A percentile compares a stretch with the other conserved stretches of the same genome.
Evolutionary conservation across 1,284 basidiomycete genomes (phyloP).

Genomic region (Trichosporon inkin): DNA sequence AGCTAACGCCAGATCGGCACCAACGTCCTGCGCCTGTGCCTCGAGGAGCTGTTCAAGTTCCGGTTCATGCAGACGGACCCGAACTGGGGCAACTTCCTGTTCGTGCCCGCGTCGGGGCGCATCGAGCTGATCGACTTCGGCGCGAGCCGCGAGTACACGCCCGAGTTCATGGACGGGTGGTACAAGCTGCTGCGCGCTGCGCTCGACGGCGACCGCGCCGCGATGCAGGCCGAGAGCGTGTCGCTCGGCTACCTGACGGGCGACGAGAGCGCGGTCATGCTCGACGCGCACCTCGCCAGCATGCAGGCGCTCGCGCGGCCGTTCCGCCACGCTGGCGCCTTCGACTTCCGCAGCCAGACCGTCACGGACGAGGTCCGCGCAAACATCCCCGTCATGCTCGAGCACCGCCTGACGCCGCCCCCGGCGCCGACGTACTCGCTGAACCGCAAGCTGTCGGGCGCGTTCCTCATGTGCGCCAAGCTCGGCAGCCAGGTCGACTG

Average conservation of each 20-base stretch:
- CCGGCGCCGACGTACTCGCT: slow-evolving; percentile 91
- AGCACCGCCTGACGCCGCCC: slow-evolving; percentile 83
- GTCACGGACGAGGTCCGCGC: slow-evolving; percentile 52
- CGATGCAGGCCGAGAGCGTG: slow-evolving; percentile 69
- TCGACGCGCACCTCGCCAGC: slow-evolving; percentile 79
- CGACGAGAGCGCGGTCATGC: slow-evolving; percentile 78
- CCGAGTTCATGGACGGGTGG: slow-evolving; percentile 87
- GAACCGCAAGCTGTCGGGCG: slow-evolving; percentile 90
- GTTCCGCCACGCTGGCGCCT: slow-evolving; percentile 39
- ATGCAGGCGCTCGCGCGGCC: slow-evolving; percentile 60
- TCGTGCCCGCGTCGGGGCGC: slow-evolving; percentile 58
- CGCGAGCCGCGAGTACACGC: slow-evolving; percentile 80
- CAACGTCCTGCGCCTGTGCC: slow-evolving; percentile 76
- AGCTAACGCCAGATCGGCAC: slow-evolving; percentile 65
- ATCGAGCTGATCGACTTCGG: slow-evolving; percentile 95
- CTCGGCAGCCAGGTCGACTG: slow-evolving; percentile 74
- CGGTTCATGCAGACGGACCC: slow-evolving; percentile 97
- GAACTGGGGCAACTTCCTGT: slow-evolving; percentile 97
- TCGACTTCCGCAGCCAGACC: slow-evolving; percentile 46
- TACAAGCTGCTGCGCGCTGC: slow-evolving; percentile 74
- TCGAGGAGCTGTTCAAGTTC: slow-evolving; percentile 87
- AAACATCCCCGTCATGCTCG: slow-evolving; percentile 86
- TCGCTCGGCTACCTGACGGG: slow-evolving; percentile 87
- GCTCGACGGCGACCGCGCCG: slow-evolving; percentile 63
- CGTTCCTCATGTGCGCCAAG: slow-evolving; percentile 84